Conservation (phyloP, 176 grass and related monocot genomes). For the Chloris gayana region DNA sequence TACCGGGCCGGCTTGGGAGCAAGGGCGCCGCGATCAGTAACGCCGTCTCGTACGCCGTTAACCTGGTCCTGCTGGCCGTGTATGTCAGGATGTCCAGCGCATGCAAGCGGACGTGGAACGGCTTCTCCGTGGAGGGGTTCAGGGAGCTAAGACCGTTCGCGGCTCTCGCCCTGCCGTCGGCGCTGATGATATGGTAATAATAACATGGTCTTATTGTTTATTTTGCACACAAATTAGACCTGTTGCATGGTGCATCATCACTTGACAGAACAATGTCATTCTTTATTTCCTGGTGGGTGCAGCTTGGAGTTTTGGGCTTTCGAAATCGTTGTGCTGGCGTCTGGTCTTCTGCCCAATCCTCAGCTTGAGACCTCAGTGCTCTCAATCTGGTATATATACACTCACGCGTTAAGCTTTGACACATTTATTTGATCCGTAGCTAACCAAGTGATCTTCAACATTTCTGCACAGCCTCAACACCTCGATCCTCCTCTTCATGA, state of each 20-base stretch:
- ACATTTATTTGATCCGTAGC: not conserved
- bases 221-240: not conserved
- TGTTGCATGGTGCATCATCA: no score
- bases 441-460: not conserved
- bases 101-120: conserved; percentile 26
- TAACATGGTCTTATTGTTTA: not conserved
- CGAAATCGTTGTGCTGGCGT: conserved; percentile 39
- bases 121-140: conserved; percentile 31
- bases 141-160: conserved; percentile 9
- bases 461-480: conserved; percentile 44
- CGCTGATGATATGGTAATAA: conserved; percentile 39
- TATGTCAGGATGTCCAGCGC: conserved; percentile 24
- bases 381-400: conserved; percentile 32
- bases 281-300: not conserved
- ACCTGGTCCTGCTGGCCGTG: not conserved
- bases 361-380: conserved; percentile 45
- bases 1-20: conserved; percentile 32
- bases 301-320: conserved; percentile 57
- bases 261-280: no score
- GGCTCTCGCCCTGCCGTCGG: conserved; percentile 37
- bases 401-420: not conserved
- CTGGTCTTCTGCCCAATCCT: conserved; percentile 45
- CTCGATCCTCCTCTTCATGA: conserved; percentile 33
- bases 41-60: conserved; percentile 35
- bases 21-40: conserved; percentile 42